Evolutionary conservation across 2,329 filamentous ascomycete genomes (phyloP).

Genomic region (Neoascochyta sp.): DNA sequence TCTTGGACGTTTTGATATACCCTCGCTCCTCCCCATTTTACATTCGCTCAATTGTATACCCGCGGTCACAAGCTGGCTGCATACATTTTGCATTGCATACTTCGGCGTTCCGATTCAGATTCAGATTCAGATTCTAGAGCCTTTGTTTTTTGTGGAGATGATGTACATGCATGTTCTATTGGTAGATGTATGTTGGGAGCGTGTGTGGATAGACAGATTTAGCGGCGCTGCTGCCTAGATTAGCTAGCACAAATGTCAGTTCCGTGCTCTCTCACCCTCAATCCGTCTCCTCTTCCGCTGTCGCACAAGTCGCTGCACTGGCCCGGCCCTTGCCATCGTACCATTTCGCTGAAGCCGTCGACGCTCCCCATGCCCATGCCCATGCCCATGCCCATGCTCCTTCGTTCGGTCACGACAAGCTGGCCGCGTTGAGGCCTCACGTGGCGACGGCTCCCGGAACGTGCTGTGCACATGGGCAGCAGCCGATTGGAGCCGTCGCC

Average conservation of each 20-base stretch:
- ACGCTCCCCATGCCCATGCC: conserved; percentile 1
- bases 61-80: conserved; percentile 10
- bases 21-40: conserved; percentile 13
- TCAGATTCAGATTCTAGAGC: no score
- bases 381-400: conserved; percentile 2
- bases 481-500: conserved; percentile 10
- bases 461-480: conserved; percentile 3
- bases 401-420: no score
- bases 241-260: conserved; percentile 18
- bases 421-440: no score
- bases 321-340: conserved; percentile 2
- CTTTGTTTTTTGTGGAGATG: conserved; percentile 12
- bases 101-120: conserved; percentile 21
- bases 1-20: conserved; percentile 33
- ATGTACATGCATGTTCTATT: conserved; percentile 11
- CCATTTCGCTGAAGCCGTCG: conserved; percentile 1
- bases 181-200: conserved; percentile 18
- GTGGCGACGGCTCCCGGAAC: no score
- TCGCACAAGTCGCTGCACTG: conserved; percentile 2
- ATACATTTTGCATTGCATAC: conserved; percentile 15
- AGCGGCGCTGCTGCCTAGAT: conserved; percentile 21
- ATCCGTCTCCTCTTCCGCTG: conserved; percentile 5
- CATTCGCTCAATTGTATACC: conserved; percentile 12
- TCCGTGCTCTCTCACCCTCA: no score
- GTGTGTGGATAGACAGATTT: conserved; percentile 19